These are phyloP conservation scores for Ceratonia siliqua DNA, from an alignment of 306 rosid genomes.

Conservation along the genomic window DNA sequence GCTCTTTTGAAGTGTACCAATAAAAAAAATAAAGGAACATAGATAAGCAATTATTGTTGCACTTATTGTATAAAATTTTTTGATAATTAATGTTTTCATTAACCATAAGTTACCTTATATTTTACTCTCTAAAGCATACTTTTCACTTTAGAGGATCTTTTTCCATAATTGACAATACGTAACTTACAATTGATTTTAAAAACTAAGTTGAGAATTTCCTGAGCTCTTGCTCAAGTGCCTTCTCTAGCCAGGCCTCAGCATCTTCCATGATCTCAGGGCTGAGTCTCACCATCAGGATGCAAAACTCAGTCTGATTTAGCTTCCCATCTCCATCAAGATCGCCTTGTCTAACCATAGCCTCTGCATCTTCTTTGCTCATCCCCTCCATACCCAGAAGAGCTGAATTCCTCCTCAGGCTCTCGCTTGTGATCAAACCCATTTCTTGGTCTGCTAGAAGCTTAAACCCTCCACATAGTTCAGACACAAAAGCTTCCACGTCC, in stretches of 20 bases:
- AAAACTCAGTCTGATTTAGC: conserved; percentile 77
- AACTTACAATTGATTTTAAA: conserved; percentile 29
- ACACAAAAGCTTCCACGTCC: conserved; percentile 76
- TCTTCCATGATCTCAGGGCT: conserved; percentile 95
- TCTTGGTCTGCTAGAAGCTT: conserved; percentile 73
- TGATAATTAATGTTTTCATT: too few relatives aligned
- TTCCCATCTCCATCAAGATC: conserved; percentile 92
- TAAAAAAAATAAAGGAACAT: too few relatives aligned
- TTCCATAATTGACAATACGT: too few relatives aligned
- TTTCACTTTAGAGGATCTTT: too few relatives aligned
- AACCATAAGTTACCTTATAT: too few relatives aligned
- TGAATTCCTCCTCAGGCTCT: conserved; percentile 66
- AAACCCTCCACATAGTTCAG: conserved; percentile 77
- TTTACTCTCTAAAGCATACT: too few relatives aligned
- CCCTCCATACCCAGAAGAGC: conserved; percentile 78
- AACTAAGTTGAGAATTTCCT: conserved; percentile 35
- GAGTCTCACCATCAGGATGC: conserved; percentile 89
- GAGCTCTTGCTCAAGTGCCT: conserved; percentile 62
- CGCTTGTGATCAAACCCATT: conserved; percentile 68
- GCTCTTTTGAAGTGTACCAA: too few relatives aligned
- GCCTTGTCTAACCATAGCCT: conserved; percentile 84
- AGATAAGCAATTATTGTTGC: too few relatives aligned
- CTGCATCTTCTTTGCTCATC: conserved; percentile 88
- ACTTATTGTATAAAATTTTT: too few relatives aligned
- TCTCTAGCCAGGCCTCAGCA: conserved; percentile 85